Evolutionary conservation across 331 rosid species (phyloP).

Genomic region (Acacia pycnantha): DNA sequence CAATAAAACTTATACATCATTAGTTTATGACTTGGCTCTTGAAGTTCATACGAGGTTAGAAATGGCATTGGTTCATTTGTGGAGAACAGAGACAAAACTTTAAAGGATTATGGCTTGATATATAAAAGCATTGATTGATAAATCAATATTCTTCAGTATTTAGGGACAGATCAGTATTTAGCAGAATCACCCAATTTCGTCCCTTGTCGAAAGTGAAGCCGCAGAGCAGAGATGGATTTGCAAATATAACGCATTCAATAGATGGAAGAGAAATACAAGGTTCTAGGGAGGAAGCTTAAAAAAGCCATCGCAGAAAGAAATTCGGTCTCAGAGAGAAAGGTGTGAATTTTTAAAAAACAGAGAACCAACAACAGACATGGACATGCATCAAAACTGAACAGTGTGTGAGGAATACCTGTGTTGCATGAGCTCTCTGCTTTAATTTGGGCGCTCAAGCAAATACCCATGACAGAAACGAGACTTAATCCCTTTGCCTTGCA

Average conservation of each 20-base stretch:
- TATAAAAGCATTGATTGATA: neutral
- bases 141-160: neutral
- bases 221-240: neutral
- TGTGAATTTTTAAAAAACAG: neutral
- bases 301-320: neutral
- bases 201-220: neutral
- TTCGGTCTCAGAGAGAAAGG: neutral
- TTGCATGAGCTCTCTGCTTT: constrained; percentile 74
- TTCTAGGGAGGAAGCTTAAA: neutral
- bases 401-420: constrained; percentile 51
- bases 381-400: neutral
- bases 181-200: neutral
- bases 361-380: neutral
- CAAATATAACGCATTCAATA: neutral
- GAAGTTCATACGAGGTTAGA: neutral
- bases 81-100: neutral
- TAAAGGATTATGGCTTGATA: neutral
- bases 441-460: constrained; percentile 81
- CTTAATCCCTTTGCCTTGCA: neutral
- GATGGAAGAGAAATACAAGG: neutral
- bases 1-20: neutral
- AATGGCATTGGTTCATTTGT: neutral
- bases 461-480: constrained; percentile 61
- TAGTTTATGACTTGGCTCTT: constrained; percentile 9
- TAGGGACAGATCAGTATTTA: neutral